A percentile compares a stretch with the other conserved stretches of the same genome.
phyloP scores from a whole-genome alignment of 495 filamentous ascomycete species.

The Lineolata rhizophorae region DNA sequence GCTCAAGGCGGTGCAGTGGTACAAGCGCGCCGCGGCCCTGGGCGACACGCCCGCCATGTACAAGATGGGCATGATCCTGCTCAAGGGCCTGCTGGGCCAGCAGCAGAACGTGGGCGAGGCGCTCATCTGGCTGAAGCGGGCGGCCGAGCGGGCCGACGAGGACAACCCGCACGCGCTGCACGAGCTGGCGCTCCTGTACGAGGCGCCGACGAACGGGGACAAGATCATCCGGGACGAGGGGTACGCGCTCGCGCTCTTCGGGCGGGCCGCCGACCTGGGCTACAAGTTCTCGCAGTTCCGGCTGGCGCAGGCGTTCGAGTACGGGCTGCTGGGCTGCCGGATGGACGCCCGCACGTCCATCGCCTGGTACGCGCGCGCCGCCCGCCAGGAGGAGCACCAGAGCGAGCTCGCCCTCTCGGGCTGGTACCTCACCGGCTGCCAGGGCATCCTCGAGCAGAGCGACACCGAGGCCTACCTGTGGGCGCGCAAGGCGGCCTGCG shows the following conservation, averaged over 20 bases:
- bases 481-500: slow-evolving; percentile 77
- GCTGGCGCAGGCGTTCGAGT: slow-evolving; percentile 73
- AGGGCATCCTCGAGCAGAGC: slow-evolving; percentile 72
- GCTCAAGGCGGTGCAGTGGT: slow-evolving; percentile 91
- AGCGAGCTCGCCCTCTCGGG: slow-evolving; percentile 79
- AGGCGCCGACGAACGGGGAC: slow-evolving; percentile 39
- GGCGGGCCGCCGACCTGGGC: slow-evolving; percentile 69
- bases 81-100: slow-evolving; percentile 88
- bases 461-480: slow-evolving; percentile 95
- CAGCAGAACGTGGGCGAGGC: slow-evolving; percentile 65
- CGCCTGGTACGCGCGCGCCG: slow-evolving; percentile 80
- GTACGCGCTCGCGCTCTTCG: slow-evolving; percentile 61
- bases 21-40: slow-evolving; percentile 72
- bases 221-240: slow-evolving; percentile 55
- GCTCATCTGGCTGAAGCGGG: slow-evolving; percentile 76
- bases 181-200: slow-evolving; percentile 74
- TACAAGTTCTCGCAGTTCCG: slow-evolving; percentile 93
- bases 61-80: slow-evolving; percentile 87
- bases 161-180: slow-evolving; percentile 93
- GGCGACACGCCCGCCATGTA: slow-evolving; percentile 92
- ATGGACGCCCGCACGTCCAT: slow-evolving; percentile 71
- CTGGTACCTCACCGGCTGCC: slow-evolving; percentile 87
- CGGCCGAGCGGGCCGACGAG: slow-evolving; percentile 65
- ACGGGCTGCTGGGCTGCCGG: slow-evolving; percentile 59
- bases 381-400: slow-evolving; percentile 86